Percentiles rank a stretch among this genome's conserved stretches.
Conservation (phyloP, 345 rosid genomes). For the Salix arbutifolia region DNA sequence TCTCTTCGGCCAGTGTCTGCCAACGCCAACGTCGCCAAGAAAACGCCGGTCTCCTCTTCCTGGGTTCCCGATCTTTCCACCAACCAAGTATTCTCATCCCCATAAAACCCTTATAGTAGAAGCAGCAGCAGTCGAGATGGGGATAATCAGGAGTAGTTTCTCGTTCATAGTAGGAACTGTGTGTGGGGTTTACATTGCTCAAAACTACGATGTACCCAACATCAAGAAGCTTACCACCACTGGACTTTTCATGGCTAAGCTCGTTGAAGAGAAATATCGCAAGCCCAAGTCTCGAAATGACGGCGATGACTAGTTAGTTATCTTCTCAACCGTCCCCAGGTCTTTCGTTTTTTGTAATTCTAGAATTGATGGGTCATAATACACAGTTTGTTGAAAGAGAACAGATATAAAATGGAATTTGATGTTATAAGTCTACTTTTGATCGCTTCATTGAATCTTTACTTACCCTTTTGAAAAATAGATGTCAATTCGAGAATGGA, state of each 20-base stretch:
- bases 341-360: background rate
- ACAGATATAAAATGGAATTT: background rate
- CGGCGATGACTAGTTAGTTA: conserved; percentile 7
- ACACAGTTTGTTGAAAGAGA: background rate
- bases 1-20: too few species aligned
- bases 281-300: conserved; percentile 54
- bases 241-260: conserved; percentile 51
- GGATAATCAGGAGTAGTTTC: conserved; percentile 61
- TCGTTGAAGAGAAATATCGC: conserved; percentile 58
- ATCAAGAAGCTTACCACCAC: conserved; percentile 50
- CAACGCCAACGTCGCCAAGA: too few species aligned
- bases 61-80: too few species aligned
- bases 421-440: too few species aligned
- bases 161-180: conserved; percentile 57
- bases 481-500: too few species aligned
- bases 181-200: conserved; percentile 74
- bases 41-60: too few species aligned
- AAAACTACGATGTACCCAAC: conserved; percentile 84
- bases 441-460: too few species aligned
- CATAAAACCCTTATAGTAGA: too few species aligned
- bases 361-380: background rate
- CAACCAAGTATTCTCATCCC: too few species aligned
- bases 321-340: background rate
- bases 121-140: conserved; percentile 39
- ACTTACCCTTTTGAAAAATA: too few species aligned